Conservation (phyloP, 2,329 filamentous ascomycete genomes). For the Monosporascus cannonballus region DNA sequence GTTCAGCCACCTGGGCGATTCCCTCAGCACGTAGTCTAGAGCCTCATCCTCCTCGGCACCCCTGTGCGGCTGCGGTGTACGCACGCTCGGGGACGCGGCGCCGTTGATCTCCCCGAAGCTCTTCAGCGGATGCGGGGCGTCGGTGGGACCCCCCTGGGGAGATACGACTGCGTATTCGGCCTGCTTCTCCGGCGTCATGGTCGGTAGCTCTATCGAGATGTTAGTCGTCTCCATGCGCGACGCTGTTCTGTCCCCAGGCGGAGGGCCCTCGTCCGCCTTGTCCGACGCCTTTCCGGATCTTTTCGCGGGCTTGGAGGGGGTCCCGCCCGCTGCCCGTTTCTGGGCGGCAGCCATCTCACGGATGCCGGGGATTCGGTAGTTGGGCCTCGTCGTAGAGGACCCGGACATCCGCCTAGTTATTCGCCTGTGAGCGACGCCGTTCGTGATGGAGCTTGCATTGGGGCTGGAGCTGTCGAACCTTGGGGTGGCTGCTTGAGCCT, state of each 20-base stretch:
- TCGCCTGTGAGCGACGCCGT: slow-evolving; percentile 3
- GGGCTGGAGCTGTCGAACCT: slow-evolving; percentile 1
- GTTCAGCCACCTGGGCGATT: slow-evolving; percentile 15
- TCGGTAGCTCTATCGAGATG: slow-evolving; percentile 11
- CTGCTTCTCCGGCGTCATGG: slow-evolving; percentile 4
- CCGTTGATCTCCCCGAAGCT: slow-evolving; percentile 14
- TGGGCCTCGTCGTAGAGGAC: not conserved
- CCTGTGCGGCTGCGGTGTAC: slow-evolving; percentile 1
- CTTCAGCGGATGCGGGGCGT: slow-evolving; percentile 1
- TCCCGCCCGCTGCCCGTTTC: not conserved
- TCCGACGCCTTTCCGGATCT: not conserved
- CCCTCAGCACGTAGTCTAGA: slow-evolving; percentile 14
- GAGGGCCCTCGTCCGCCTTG: not conserved
- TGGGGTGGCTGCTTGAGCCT: not conserved
- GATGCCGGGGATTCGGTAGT: not conserved
- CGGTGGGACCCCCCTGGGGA: not conserved
- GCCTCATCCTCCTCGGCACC: slow-evolving; percentile 10
- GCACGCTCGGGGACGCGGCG: not conserved
- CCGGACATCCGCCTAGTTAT: slow-evolving; percentile 2
- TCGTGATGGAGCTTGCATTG: slow-evolving; percentile 1
- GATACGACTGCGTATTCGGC: slow-evolving; percentile 3
- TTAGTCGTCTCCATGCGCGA: not conserved
- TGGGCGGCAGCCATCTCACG: not conserved
- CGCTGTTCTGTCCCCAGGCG: not conserved
- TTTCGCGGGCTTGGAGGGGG: not conserved